A percentile compares a stretch with the other conserved stretches of the same genome.
phyloP scores from a whole-genome alignment of 176 grass and related monocot genomes.

The Carex littledalei region DNA sequence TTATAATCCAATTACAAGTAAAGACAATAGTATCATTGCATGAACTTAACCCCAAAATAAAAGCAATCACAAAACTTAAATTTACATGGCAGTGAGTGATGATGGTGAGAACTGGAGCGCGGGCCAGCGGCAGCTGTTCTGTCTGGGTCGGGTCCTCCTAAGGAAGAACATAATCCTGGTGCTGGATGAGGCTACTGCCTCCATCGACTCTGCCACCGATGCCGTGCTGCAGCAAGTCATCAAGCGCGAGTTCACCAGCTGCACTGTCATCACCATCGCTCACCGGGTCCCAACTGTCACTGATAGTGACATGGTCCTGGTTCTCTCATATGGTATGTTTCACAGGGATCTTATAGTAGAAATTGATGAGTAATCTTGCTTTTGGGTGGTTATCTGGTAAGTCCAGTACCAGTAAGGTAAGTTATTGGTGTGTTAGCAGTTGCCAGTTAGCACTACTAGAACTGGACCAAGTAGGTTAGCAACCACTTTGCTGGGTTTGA shows the following conservation, averaged over 20 bases:
- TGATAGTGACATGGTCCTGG: conserved; percentile 87
- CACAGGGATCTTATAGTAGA: not conserved
- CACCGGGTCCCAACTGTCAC: conserved; percentile 90
- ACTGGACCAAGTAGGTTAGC: not conserved
- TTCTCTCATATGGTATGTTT: conserved; percentile 85
- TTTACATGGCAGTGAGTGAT: conserved; percentile 55
- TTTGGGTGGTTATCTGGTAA: not conserved
- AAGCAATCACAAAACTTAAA: not conserved
- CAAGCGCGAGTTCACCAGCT: conserved; percentile 65
- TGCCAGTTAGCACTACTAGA: not conserved
- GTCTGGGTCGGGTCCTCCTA: conserved; percentile 81
- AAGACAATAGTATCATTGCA: not conserved
- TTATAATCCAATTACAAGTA: not conserved
- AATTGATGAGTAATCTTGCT: not conserved
- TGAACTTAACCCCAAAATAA: not conserved
- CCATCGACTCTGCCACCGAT: conserved; percentile 86
- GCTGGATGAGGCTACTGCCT: conserved; percentile 86
- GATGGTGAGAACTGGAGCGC: conserved; percentile 86
- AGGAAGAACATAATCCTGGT: conserved; percentile 76
- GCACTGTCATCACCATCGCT: conserved; percentile 84
- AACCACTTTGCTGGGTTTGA: not conserved
- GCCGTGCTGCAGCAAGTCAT: conserved; percentile 77
- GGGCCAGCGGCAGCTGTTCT: conserved; percentile 92
- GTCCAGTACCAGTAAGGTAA: not conserved
- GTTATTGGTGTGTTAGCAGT: not conserved